These are phyloP conservation scores for Teratosphaeria epicoccoides DNA, from an alignment of 2,329 filamentous ascomycete species.

Conservation along the genomic window DNA sequence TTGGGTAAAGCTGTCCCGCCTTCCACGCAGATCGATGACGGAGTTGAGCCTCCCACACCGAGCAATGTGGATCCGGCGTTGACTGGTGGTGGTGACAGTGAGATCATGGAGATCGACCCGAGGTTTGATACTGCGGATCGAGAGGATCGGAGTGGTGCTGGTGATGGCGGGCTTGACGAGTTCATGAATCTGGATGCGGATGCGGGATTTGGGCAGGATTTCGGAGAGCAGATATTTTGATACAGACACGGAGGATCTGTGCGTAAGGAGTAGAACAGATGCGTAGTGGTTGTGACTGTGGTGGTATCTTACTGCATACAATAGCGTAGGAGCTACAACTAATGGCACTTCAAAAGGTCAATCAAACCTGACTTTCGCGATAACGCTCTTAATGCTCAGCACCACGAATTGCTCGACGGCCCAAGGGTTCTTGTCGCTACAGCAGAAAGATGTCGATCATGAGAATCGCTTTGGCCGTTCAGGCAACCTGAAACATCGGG, in stretches of 20 bases:
- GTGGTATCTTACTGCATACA: no score
- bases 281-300: not conserved
- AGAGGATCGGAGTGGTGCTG: constrained; percentile 5
- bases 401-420: no score
- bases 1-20: constrained; percentile 33
- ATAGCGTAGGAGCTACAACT: no score
- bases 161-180: constrained; percentile 25
- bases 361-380: no score
- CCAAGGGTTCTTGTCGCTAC: no score
- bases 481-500: no score
- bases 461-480: no score
- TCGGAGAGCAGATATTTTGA: constrained; percentile 8
- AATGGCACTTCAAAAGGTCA: no score
- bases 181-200: constrained; percentile 34
- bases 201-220: constrained; percentile 19
- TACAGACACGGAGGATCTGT: not conserved
- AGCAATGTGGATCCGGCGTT: constrained; percentile 12
- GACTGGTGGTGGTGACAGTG: constrained; percentile 1
- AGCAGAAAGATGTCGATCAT: no score
- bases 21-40: constrained; percentile 29
- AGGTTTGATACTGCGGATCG: constrained; percentile 21
- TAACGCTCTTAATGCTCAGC: no score
- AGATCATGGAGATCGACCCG: constrained; percentile 21
- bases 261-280: not conserved
- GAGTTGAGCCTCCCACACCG: constrained; percentile 25